Percentiles rank a stretch among this genome's conserved stretches.
Conservation (phyloP, 345 rosid genomes). For the Heritiera littoralis region DNA sequence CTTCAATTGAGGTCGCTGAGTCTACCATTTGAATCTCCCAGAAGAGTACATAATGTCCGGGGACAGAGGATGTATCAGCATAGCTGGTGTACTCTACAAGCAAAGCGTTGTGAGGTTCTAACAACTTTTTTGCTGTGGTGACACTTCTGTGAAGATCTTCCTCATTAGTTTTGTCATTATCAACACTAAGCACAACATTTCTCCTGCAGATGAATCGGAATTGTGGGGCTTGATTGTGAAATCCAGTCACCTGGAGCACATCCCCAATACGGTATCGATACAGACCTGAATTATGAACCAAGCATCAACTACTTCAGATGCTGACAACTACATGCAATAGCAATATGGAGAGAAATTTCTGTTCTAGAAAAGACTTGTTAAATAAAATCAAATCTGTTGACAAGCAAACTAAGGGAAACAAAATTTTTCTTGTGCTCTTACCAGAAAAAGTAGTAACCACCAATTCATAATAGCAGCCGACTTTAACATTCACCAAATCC, state of each 20-base stretch:
- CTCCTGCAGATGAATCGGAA: constrained; percentile 69
- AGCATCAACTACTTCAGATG: background rate
- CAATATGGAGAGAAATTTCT: background rate
- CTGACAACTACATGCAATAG: background rate
- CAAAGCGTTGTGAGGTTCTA: constrained; percentile 47
- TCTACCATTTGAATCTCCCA: constrained; percentile 49
- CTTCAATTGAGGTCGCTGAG: constrained; percentile 25
- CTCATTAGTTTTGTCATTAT: constrained; percentile 68
- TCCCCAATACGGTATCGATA: constrained; percentile 63
- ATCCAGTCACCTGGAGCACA: constrained; percentile 60
- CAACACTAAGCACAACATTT: constrained; percentile 65
- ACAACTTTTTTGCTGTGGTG: constrained; percentile 44
- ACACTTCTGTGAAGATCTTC: constrained; percentile 63
- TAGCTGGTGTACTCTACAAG: constrained; percentile 66
- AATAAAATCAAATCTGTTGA: background rate
- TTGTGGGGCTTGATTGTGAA: constrained; percentile 61
- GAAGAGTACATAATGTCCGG: constrained; percentile 61
- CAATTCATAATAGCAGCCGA: constrained; percentile 57
- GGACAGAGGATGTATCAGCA: constrained; percentile 53
- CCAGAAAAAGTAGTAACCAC: constrained; percentile 67
- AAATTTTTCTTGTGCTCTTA: constrained; percentile 22
- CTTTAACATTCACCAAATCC: constrained; percentile 48
- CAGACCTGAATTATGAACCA: constrained; percentile 41
- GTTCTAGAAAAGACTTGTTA: background rate
- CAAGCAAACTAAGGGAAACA: background rate